Evolutionary conservation across 1,139 yeast species (phyloP).

Genomic region (Dujonia santamariae): DNA sequence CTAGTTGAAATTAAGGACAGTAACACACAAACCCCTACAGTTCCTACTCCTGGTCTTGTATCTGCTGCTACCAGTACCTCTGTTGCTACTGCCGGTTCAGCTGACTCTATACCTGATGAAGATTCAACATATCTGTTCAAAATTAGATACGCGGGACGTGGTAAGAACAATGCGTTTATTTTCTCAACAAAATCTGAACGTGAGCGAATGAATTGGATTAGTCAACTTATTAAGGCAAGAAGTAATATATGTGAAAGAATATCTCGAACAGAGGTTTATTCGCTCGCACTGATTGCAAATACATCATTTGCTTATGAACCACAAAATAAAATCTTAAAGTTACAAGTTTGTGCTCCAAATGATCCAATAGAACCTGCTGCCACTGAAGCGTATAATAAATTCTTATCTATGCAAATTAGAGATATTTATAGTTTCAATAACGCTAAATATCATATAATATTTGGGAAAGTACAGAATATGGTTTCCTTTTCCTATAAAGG

Average conservation of each 20-base stretch:
- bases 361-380: conserved; percentile 59
- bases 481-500: conserved; percentile 26
- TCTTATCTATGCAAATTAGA: conserved; percentile 22
- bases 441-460: conserved; percentile 25
- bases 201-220: conserved; percentile 62
- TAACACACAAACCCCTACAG: neutral
- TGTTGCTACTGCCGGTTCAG: neutral
- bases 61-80: neutral
- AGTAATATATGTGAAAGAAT: conserved; percentile 46
- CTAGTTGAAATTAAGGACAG: conserved; percentile 48
- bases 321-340: conserved; percentile 47
- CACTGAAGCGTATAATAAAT: conserved; percentile 19
- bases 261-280: conserved; percentile 52
- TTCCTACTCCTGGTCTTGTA: too few species aligned
- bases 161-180: conserved; percentile 46
- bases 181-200: conserved; percentile 52
- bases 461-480: conserved; percentile 26
- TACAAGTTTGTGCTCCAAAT: conserved; percentile 60
- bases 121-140: conserved; percentile 33
- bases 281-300: conserved; percentile 52
- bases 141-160: conserved; percentile 44
- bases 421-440: conserved; percentile 25
- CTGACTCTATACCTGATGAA: conserved; percentile 1
- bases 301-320: conserved; percentile 65
- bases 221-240: conserved; percentile 53